phyloP scores from a whole-genome alignment of 345 rosid species.

The Populus ilicifolia region DNA sequence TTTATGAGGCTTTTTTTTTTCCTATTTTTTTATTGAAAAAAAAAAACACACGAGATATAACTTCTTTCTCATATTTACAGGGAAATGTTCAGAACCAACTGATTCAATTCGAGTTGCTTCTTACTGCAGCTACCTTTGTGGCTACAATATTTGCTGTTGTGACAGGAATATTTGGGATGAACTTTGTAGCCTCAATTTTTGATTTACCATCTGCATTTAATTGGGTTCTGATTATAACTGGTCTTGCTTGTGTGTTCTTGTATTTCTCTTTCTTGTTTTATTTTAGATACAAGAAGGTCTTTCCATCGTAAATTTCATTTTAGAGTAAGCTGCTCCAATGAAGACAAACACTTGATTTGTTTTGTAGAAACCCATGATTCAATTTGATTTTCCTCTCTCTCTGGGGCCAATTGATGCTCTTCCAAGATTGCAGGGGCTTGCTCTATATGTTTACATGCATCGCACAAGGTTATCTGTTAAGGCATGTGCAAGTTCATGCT shows the following conservation, averaged over 20 bases:
- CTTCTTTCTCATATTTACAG: constrained; percentile 32
- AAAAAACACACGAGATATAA: not conserved
- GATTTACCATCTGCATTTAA: constrained; percentile 56
- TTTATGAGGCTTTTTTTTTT: not conserved
- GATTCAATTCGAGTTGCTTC: constrained; percentile 90
- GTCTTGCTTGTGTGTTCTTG: constrained; percentile 46
- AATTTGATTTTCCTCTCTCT: not conserved
- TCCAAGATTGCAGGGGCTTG: not conserved
- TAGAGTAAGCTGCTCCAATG: not conserved
- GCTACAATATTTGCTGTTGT: constrained; percentile 82
- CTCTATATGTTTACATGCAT: not conserved
- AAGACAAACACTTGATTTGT: not conserved
- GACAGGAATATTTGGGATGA: constrained; percentile 87
- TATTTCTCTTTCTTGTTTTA: constrained; percentile 63
- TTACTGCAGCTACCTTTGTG: constrained; percentile 89
- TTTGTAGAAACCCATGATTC: constrained; percentile 5
- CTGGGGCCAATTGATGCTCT: not conserved
- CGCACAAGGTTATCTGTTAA: not conserved
- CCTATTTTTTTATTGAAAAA: not conserved
- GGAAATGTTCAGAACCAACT: constrained; percentile 91
- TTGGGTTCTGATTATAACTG: constrained; percentile 72
- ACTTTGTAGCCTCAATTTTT: constrained; percentile 61
- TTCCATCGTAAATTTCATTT: constrained; percentile 48
- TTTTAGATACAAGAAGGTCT: constrained; percentile 78
- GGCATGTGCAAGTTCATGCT: not conserved